Evolutionary conservation across 371 early-diverging fungal genomes (phyloP).

Genomic region (Choanephora cucurbitarum): DNA sequence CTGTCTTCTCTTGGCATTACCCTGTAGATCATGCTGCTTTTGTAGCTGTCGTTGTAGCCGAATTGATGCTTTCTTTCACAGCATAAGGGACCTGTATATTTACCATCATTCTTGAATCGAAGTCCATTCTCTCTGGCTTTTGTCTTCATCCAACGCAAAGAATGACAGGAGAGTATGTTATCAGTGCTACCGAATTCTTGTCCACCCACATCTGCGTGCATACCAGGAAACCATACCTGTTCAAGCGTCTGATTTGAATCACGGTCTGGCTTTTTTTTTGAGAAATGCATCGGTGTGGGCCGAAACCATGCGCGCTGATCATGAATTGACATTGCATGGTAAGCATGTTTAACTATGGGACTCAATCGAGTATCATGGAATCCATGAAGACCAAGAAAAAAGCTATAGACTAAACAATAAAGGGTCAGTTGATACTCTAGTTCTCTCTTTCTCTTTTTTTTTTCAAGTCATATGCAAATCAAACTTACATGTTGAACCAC

Average conservation of each 20-base stretch:
- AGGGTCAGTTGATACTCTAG: background rate
- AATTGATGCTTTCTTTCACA: constrained; percentile 12
- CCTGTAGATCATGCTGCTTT: constrained; percentile 22
- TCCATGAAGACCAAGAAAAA: constrained; percentile 29
- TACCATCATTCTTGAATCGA: constrained; percentile 22
- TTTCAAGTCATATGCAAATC: background rate
- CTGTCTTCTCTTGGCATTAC: constrained; percentile 34
- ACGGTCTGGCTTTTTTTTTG: constrained; percentile 5
- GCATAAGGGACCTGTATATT: constrained; percentile 2
- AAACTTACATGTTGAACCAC: constrained; percentile 37
- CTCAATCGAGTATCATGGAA: constrained; percentile 41
- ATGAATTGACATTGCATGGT: constrained; percentile 43
- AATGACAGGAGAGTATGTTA: constrained; percentile 30
- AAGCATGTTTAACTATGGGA: constrained; percentile 34
- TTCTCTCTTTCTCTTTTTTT: background rate
- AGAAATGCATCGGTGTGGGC: constrained; percentile 33
- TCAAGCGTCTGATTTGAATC: constrained; percentile 25
- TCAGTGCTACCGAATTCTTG: constrained; percentile 13
- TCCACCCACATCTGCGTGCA: constrained; percentile 39
- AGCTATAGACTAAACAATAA: constrained; percentile 25
- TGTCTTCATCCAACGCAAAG: constrained; percentile 40
- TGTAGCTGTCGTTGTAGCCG: constrained; percentile 34
- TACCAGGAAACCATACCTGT: constrained; percentile 47
- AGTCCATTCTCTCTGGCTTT: constrained; percentile 33
- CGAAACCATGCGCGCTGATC: constrained; percentile 46